These are phyloP conservation scores for Saccharomyces hybrid DNA, from an alignment of 1,139 yeast species.

Conservation along the genomic window DNA sequence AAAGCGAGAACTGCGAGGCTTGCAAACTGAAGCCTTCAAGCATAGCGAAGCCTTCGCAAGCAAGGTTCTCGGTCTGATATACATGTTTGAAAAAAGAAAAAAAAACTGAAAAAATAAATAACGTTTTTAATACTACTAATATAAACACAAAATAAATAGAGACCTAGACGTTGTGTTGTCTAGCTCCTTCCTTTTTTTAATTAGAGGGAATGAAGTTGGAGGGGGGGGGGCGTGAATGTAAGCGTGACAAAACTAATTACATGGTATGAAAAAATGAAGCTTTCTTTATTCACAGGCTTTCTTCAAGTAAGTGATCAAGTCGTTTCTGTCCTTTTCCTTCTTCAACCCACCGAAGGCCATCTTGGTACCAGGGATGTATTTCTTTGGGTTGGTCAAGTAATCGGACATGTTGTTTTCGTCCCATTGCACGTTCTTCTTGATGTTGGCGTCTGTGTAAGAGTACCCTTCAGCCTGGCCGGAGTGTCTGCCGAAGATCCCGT, in stretches of 20 bases:
- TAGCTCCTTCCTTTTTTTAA: background rate
- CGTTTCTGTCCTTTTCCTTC: conserved; percentile 98
- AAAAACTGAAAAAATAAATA: background rate
- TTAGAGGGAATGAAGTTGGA: background rate
- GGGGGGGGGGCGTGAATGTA: background rate
- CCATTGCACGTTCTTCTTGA: conserved; percentile 91
- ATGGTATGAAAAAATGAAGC: background rate
- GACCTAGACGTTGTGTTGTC: background rate
- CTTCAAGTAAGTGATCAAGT: conserved; percentile 82
- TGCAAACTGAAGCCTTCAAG: background rate
- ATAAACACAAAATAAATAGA: background rate
- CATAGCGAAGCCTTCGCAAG: background rate
- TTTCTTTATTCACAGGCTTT: conserved; percentile 56
- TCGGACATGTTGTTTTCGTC: conserved; percentile 80
- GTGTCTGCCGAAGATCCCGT: conserved; percentile 86
- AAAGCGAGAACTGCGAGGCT: conserved; percentile 2
- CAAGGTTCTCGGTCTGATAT: background rate
- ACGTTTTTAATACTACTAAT: background rate
- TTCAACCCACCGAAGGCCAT: conserved; percentile 99
- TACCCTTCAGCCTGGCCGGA: conserved; percentile 90
- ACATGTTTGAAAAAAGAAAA: background rate
- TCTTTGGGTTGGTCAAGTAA: conserved; percentile 99
- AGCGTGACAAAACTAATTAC: conserved; percentile 1
- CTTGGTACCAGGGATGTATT: conserved; percentile 99
- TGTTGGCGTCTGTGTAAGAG: conserved; percentile 97